phyloP scores from a whole-genome alignment of 345 rosid species.

The Populus alba region DNA sequence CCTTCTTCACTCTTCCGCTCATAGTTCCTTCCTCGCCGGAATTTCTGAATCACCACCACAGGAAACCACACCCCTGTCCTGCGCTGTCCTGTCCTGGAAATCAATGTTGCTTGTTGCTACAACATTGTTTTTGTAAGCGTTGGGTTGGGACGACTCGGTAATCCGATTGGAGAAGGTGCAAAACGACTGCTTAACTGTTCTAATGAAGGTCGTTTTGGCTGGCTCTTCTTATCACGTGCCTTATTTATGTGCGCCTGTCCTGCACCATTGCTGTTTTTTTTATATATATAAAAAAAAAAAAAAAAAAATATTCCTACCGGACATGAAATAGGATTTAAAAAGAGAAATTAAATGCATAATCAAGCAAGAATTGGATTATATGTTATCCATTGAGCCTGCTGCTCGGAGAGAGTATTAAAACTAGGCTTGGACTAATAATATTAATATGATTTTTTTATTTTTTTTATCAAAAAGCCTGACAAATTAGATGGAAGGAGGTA shows the following conservation, averaged over 20 bases:
- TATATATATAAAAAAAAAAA: too few relatives aligned
- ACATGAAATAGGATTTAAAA: too few relatives aligned
- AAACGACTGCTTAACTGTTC: not conserved
- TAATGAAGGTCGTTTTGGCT: not conserved
- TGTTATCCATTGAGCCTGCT: too few relatives aligned
- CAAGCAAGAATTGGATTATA: too few relatives aligned
- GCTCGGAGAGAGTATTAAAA: too few relatives aligned
- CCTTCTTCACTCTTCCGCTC: slow-evolving; percentile 19
- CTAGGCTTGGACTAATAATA: too few relatives aligned
- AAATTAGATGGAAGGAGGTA: too few relatives aligned
- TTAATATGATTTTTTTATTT: too few relatives aligned
- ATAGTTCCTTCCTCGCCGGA: not conserved
- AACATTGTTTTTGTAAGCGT: not conserved
- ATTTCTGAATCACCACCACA: slow-evolving; percentile 5
- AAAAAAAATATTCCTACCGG: too few relatives aligned
- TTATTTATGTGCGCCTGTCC: not conserved
- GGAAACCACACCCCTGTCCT: not conserved
- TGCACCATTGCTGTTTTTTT: not conserved
- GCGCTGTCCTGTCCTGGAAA: not conserved
- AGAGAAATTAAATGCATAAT: too few relatives aligned
- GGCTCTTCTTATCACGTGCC: not conserved
- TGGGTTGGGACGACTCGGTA: not conserved
- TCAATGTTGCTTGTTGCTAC: not conserved
- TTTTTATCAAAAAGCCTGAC: too few relatives aligned
- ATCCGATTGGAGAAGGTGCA: not conserved